A percentile compares a stretch with the other conserved stretches of the same genome.
Conservation (phyloP, 768 basidiomycete genomes). For the Calocybe gangraenosa region DNA sequence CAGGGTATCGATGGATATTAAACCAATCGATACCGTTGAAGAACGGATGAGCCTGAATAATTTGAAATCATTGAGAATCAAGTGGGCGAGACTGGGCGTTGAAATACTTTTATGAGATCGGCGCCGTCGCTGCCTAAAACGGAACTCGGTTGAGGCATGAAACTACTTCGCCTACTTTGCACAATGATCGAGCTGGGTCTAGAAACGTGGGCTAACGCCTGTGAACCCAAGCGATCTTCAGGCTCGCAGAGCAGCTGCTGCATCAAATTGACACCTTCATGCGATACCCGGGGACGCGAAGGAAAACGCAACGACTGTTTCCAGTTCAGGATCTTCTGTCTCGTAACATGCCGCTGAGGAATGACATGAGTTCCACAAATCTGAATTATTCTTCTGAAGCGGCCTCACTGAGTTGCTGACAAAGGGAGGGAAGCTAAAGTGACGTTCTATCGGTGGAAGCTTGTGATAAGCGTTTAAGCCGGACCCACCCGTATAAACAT, state of each 20-base stretch:
- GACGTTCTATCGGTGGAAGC: conserved; percentile 4
- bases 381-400: conserved; percentile 5
- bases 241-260: conserved; percentile 90
- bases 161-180: conserved; percentile 71
- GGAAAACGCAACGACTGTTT: conserved; percentile 86
- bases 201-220: conserved; percentile 59
- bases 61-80: conserved; percentile 8
- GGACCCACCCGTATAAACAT: conserved; percentile 81
- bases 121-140: conserved; percentile 74
- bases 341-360: conserved; percentile 80
- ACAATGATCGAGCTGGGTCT: conserved; percentile 76
- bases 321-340: conserved; percentile 98
- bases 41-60: conserved; percentile 73
- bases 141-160: conserved; percentile 46
- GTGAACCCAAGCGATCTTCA: conserved; percentile 88
- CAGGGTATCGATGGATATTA: conserved; percentile 76
- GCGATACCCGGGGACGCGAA: conserved; percentile 73
- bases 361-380: conserved; percentile 15
- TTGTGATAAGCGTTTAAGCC: conserved; percentile 9
- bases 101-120: conserved; percentile 76
- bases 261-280: conserved; percentile 86
- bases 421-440: conserved; percentile 84
- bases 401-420: conserved; percentile 79
- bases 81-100: conserved; percentile 4
- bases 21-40: conserved; percentile 90